Base-by-base conservation (phyloP, 2,329 filamentous ascomycete genomes). In the Microsporum ferrugineum region DNA sequence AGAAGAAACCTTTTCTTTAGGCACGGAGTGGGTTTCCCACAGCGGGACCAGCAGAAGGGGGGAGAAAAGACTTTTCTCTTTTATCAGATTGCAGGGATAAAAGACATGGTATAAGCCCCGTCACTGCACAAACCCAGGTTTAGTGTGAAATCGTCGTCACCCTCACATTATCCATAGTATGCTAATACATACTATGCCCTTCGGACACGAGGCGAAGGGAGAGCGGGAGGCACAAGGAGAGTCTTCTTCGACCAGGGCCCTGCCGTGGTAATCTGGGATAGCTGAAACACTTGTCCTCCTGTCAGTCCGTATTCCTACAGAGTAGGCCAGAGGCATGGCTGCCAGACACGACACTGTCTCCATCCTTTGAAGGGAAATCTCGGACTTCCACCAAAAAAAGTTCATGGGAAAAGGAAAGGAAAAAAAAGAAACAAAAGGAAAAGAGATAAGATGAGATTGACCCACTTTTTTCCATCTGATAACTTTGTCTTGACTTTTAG, bases 381-480 rank as follows among this genome's bases (percentile, higher is more conserved):
- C 51, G 33, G 51, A 6, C 17, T 55, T 43, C 39, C n/a, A n/a
- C n/a, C 39, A 43, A 43, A 4, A 55, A 31, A n/a, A 51, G 23
- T 12, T 12, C 8, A 10, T 5, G 4, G 45, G 27, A 31, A 29
- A 36, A 55, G 4, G 33, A 36, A 36, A 55, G 33, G 33, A 23
- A 55, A 36, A 53, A 23, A 31, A 31, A 55, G 4, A 31, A 36
- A 36, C 34, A 23, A n/a, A 23, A 55, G n/a, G 33, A 23, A 31
- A 31, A 36, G n/a, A 38, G 33, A 55, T 34, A 36, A 55, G 29
- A 55, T 34, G 51, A 17, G 4, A 10, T 34, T 14, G 51, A 2
- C 31, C 51, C 51, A 55, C 51, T 55, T 36, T 23, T 36, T 55
- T 55, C 51, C 51, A 55, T 55, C 51, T 55, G 51, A 55, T 55